Evolutionary conservation across 306 rosid species (phyloP), one percentile per base, ranked within the genome.

Genomic region (Parietaria judaica): DNA sequence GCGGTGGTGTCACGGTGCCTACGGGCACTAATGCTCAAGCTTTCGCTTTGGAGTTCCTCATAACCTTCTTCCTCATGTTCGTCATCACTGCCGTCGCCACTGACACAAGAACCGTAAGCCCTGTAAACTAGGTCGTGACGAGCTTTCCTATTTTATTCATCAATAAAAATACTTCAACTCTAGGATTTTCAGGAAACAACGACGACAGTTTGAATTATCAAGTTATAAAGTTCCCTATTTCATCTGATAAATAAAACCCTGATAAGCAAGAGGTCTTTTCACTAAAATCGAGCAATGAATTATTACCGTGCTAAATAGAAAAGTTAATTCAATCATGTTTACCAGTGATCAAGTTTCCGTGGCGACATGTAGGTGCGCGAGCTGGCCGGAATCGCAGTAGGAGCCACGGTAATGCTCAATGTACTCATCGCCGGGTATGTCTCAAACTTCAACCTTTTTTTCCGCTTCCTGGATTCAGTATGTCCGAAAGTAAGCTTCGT

Each of bases 81-180:
- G 96, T 88, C 54, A 79, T 83, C 77, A 92, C 98, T n/a, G 98
- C 83, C 0, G 94, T 92, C 0, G 96, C 98, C 72, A 92, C 94
- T 57, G 95, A 86, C 72, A 85, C 92, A 1, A 78, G 92, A 71
- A 96, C 94, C 43, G 95, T 92, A 63, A 74, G 95, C 75, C 11
- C 53, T 49, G 5, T 49, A 49, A 41, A 41, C 45, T 41, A 5
- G 45, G 45, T 23, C 31, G 45, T 41, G 7, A 41, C 45, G 6
- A 41, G 45, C 45, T 41, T 41, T 41, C 9, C 45, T 5, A 41
- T 5, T 41, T 41, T 41, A 41, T 41, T 41, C 9, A 5, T 41
- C 6, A 41, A 41, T 5, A 41, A 5, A 5, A 41, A 5, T 41
- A 5, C 45, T 41, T 41, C 54, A 50, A 16, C 50, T 63, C 48